Evolutionary conservation across 371 early-diverging fungal species (phyloP).

Genomic region (Apophysomyces variabilis): DNA sequence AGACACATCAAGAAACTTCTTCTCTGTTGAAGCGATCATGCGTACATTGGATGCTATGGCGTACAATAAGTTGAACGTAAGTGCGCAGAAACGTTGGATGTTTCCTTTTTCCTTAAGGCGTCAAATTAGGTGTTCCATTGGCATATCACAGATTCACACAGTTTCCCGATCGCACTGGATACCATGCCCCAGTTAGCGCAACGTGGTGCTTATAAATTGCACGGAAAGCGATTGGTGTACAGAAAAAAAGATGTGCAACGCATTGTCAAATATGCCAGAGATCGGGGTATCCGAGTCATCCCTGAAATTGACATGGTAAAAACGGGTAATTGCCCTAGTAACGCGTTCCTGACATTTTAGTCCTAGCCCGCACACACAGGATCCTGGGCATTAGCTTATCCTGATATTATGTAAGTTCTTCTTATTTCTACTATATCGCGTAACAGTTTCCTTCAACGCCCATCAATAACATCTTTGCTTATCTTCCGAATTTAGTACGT

Average conservation of each 20-base stretch:
- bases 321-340: neutral
- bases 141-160: constrained; percentile 78
- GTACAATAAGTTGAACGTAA: constrained; percentile 62
- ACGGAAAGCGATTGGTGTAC: constrained; percentile 58
- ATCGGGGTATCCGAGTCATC: constrained; percentile 61
- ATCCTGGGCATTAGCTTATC: constrained; percentile 44
- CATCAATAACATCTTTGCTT: too few relatives aligned
- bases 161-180: constrained; percentile 63
- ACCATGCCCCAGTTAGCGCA: constrained; percentile 50
- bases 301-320: constrained; percentile 82
- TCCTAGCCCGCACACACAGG: constrained; percentile 75
- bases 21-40: constrained; percentile 62
- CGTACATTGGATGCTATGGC: constrained; percentile 61
- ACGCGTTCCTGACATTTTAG: neutral
- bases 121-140: constrained; percentile 67
- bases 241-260: constrained; percentile 61
- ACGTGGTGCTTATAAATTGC: constrained; percentile 55
- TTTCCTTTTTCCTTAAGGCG: neutral
- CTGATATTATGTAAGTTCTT: constrained; percentile 46
- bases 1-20: constrained; percentile 83
- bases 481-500: constrained; percentile 29
- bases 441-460: too few relatives aligned
- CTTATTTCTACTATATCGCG: neutral
- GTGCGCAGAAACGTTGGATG: neutral
- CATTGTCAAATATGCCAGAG: constrained; percentile 65